phyloP scores from a whole-genome alignment of 495 filamentous ascomycete genomes.

The Neurospora intermedia region DNA sequence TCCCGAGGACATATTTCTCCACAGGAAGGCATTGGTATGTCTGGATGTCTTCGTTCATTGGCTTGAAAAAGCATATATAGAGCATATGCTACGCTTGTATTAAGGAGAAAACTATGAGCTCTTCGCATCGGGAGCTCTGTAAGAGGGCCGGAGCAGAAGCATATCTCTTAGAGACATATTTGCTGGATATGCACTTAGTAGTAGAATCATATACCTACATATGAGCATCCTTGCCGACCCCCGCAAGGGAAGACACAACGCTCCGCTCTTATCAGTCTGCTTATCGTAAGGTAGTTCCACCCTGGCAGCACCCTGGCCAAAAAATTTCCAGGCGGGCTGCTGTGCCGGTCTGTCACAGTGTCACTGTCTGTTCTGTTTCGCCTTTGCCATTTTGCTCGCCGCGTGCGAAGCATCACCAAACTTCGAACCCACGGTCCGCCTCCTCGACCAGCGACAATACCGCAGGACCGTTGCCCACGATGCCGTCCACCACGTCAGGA shows the following conservation, averaged over 20 bases:
- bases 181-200: neutral
- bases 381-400: neutral
- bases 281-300: conserved; percentile 16
- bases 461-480: conserved; percentile 15
- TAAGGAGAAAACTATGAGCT: neutral
- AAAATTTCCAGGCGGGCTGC: conserved; percentile 15
- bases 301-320: conserved; percentile 13
- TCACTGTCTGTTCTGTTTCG: neutral
- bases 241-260: neutral
- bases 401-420: neutral
- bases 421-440: neutral
- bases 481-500: conserved; percentile 49
- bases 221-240: neutral
- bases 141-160: neutral
- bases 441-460: neutral
- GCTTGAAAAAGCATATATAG: neutral
- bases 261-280: conserved; percentile 22
- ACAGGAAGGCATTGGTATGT: neutral
- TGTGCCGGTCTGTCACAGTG: neutral
- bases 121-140: neutral
- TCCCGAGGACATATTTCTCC: neutral
- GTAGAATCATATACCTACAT: neutral
- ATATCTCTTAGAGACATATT: neutral
- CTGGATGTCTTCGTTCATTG: neutral
- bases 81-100: neutral